Percentiles rank a stretch among this genome's conserved stretches.
These are phyloP conservation scores for Trichoderma koningiopsis DNA, from an alignment of 2,329 filamentous ascomycete genomes.

Conservation along the genomic window DNA sequence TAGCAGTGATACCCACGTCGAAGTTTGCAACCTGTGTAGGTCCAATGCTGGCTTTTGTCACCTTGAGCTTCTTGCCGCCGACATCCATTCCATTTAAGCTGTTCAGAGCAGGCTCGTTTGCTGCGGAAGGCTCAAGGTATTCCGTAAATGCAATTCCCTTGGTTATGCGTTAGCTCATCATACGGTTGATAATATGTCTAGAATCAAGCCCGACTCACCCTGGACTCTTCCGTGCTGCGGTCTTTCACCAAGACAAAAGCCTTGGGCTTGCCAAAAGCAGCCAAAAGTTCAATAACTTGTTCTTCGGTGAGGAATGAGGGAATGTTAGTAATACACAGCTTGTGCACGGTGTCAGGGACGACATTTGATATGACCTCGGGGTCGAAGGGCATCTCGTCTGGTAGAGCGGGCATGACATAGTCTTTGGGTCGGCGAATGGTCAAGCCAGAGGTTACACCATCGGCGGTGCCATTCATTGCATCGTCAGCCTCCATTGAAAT, in stretches of 20 bases:
- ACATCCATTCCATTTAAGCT: constrained; percentile 92
- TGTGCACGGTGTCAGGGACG: constrained; percentile 91
- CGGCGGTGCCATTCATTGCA: constrained; percentile 53
- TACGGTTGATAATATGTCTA: neutral
- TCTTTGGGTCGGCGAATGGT: constrained; percentile 88
- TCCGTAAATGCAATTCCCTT: constrained; percentile 94
- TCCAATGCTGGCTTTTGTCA: constrained; percentile 86
- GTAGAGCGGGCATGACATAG: constrained; percentile 86
- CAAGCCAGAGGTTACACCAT: constrained; percentile 62
- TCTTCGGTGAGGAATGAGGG: constrained; percentile 86
- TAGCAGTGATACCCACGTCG: constrained; percentile 95
- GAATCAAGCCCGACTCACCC: constrained; percentile 57
- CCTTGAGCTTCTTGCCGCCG: constrained; percentile 81
- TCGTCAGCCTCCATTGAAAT: constrained; percentile 81
- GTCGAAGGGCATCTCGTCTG: constrained; percentile 72
- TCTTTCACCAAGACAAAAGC: constrained; percentile 91
- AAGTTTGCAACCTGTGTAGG: constrained; percentile 89
- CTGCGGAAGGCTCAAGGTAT: constrained; percentile 70
- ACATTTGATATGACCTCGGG: constrained; percentile 75
- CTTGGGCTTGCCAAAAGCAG: constrained; percentile 90
- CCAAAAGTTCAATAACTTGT: constrained; percentile 85
- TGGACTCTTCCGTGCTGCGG: constrained; percentile 77
- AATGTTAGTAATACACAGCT: constrained; percentile 90
- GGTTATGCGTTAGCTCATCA: constrained; percentile 34
- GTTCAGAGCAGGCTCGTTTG: constrained; percentile 84